These are phyloP conservation scores for Naganishia friedmannii DNA, from an alignment of 768 basidiomycete genomes.

Conservation along the genomic window DNA sequence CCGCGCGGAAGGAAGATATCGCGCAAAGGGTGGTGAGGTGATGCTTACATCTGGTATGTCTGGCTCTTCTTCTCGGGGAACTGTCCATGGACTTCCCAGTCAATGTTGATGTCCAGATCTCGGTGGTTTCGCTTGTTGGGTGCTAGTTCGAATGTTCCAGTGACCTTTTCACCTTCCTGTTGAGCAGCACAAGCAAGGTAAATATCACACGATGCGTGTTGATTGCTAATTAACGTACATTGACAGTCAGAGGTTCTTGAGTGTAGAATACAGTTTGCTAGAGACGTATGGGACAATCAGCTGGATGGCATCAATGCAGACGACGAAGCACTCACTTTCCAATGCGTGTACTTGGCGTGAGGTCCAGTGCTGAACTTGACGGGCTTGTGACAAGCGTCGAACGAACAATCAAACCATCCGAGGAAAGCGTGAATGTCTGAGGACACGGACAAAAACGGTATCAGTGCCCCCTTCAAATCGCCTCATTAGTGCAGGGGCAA, in stretches of 20 bases:
- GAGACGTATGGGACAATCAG: neutral
- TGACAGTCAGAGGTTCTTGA: constrained; percentile 54
- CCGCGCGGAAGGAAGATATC: neutral
- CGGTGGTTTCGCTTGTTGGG: constrained; percentile 92
- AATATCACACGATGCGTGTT: neutral
- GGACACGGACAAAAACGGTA: neutral
- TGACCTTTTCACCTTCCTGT: constrained; percentile 67
- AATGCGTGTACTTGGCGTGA: constrained; percentile 69
- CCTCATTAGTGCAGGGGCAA: neutral
- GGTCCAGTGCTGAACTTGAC: constrained; percentile 96
- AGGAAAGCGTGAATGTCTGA: constrained; percentile 95
- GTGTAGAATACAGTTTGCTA: constrained; percentile 88
- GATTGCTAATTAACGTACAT: constrained; percentile 9
- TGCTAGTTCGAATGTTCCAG: constrained; percentile 69
- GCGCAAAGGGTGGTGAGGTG: neutral
- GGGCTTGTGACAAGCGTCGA: constrained; percentile 93
- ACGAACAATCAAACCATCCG: constrained; percentile 97
- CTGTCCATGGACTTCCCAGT: constrained; percentile 61
- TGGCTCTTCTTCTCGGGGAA: constrained; percentile 44
- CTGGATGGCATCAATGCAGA: neutral
- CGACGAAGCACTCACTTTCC: constrained; percentile 54
- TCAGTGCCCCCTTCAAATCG: too few relatives aligned
- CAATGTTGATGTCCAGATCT: constrained; percentile 84
- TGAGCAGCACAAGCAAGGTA: constrained; percentile 29
- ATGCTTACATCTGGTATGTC: constrained; percentile 53